Conservation (phyloP, 2,329 filamentous ascomycete species). For the Colletotrichum sp. region DNA sequence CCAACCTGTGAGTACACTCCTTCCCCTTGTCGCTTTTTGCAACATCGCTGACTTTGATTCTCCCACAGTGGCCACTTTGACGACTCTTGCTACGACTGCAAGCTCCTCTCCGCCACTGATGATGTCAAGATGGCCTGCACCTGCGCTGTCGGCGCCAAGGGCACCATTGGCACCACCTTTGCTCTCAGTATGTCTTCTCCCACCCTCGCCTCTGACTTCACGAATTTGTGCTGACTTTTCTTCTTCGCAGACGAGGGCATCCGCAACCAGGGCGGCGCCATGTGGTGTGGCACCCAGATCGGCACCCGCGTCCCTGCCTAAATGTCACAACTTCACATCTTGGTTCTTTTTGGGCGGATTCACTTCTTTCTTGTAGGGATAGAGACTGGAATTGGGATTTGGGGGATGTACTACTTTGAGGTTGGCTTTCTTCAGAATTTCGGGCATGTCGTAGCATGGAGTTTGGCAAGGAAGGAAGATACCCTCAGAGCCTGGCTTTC, state of each 20-base stretch:
- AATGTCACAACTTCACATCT: neutral
- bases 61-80: neutral
- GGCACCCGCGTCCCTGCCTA: neutral
- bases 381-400: neutral
- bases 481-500: neutral
- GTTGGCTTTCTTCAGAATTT: neutral
- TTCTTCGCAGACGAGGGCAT: neutral
- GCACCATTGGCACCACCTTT: neutral
- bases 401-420: neutral
- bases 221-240: neutral
- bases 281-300: slow-evolving; percentile 13
- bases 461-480: neutral
- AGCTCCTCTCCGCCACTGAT: neutral
- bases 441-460: neutral
- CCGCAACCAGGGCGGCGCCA: slow-evolving; percentile 11
- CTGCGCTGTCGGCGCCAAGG: neutral
- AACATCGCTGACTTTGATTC: neutral
- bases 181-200: neutral
- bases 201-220: neutral
- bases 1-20: neutral
- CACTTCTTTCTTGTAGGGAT: neutral
- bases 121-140: neutral
- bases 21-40: neutral
- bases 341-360: neutral
- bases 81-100: slow-evolving; percentile 8